phyloP scores from a whole-genome alignment of 768 basidiomycete genomes.

The Phanerodontia chrysosporium region DNA sequence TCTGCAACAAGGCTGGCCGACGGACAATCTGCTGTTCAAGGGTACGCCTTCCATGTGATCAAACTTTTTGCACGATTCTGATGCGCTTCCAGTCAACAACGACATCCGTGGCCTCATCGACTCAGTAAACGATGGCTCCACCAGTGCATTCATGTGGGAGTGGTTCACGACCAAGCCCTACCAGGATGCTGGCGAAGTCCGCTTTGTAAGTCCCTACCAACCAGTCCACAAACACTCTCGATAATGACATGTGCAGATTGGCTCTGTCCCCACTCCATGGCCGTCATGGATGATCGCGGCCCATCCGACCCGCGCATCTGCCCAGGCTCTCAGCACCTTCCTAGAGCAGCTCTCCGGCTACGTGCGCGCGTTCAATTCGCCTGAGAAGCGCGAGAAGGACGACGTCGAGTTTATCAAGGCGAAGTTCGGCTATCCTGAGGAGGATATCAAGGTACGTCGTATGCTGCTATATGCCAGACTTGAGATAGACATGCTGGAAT shows the following conservation, averaged over 20 bases:
- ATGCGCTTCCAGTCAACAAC: slow-evolving; percentile 77
- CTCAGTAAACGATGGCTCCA: slow-evolving; percentile 84
- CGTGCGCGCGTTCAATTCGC: slow-evolving; percentile 62
- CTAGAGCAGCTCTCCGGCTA: slow-evolving; percentile 57
- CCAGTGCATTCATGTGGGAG: slow-evolving; percentile 94
- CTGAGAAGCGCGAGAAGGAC: slow-evolving; percentile 48
- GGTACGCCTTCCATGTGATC: no score
- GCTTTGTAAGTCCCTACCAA: slow-evolving; percentile 57
- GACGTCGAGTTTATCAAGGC: slow-evolving; percentile 74
- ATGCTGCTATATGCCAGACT: background rate
- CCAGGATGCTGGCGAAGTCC: slow-evolving; percentile 70
- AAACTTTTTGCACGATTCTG: no score
- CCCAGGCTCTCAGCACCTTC: slow-evolving; percentile 51
- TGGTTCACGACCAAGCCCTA: slow-evolving; percentile 89
- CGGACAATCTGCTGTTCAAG: slow-evolving; percentile 62
- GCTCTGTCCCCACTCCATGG: slow-evolving; percentile 90
- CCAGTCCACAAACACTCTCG: background rate
- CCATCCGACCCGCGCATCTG: slow-evolving; percentile 59
- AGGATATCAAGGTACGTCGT: slow-evolving; percentile 68
- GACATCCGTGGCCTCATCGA: slow-evolving; percentile 77
- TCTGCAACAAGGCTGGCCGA: slow-evolving; percentile 77
- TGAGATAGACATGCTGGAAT: background rate
- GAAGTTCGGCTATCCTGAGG: slow-evolving; percentile 76
- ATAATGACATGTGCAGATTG: slow-evolving; percentile 48
- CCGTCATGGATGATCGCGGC: slow-evolving; percentile 95